Evolutionary conservation across 768 basidiomycete species (phyloP).

Genomic region (Trametopsis cervina): DNA sequence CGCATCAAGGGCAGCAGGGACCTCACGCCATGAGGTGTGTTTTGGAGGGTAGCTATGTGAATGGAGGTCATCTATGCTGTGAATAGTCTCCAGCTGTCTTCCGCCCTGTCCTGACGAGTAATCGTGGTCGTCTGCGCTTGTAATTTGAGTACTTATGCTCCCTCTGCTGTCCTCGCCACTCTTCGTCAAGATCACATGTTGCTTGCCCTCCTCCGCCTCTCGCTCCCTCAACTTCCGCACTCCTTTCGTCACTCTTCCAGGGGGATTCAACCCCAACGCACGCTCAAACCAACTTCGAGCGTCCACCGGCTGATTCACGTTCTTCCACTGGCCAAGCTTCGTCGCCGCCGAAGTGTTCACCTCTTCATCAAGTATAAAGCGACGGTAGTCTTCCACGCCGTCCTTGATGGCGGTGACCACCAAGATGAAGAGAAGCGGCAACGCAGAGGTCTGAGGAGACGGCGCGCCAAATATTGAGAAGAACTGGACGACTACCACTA

Average conservation of each 20-base stretch:
- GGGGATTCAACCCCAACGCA: slow-evolving; percentile 60
- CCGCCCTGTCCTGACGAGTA: slow-evolving; percentile 37
- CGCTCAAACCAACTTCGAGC: slow-evolving; percentile 70
- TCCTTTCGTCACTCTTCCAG: slow-evolving; percentile 76
- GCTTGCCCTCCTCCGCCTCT: slow-evolving; percentile 61
- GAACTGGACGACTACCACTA: slow-evolving; percentile 78
- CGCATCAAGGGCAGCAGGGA: slow-evolving; percentile 27
- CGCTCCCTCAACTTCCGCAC: slow-evolving; percentile 78
- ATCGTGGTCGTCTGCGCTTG: slow-evolving; percentile 24
- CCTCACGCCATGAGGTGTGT: slow-evolving; percentile 25
- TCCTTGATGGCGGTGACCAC: slow-evolving; percentile 91
- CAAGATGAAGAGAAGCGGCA: slow-evolving; percentile 86
- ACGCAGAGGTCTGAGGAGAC: slow-evolving; percentile 69
- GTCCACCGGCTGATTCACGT: slow-evolving; percentile 82
- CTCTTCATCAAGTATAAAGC: slow-evolving; percentile 79
- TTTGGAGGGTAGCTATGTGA: slow-evolving; percentile 59
- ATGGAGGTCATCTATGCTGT: slow-evolving; percentile 56
- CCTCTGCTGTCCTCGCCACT: slow-evolving; percentile 19
- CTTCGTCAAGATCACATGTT: slow-evolving; percentile 51
- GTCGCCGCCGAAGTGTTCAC: slow-evolving; percentile 95
- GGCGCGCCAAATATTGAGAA: slow-evolving; percentile 91
- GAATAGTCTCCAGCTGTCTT: slow-evolving; percentile 58
- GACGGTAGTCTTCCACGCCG: slow-evolving; percentile 92
- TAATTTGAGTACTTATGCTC: slow-evolving; percentile 37
- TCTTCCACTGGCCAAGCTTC: slow-evolving; percentile 82